Percentiles rank a stretch among this genome's conserved stretches.
phyloP scores from a whole-genome alignment of 1,284 basidiomycete genomes.

The Pascua guehoae region DNA sequence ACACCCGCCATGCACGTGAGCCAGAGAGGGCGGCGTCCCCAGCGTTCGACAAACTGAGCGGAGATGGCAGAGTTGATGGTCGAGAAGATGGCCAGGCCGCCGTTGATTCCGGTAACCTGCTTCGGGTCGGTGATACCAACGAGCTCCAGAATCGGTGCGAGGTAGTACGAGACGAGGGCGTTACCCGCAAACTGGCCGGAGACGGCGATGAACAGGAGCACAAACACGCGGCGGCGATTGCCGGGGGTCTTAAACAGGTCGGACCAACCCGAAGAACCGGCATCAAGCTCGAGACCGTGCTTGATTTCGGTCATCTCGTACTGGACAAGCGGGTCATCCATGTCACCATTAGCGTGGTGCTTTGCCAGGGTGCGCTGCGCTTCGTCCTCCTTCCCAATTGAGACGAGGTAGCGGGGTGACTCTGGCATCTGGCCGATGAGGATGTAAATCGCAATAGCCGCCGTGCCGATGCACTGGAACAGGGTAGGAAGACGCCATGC shows the following conservation, averaged over 20 bases:
- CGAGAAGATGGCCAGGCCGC: slow-evolving; percentile 59
- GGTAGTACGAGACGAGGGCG: slow-evolving; percentile 54
- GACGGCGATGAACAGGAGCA: slow-evolving; percentile 36
- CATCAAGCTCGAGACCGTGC: slow-evolving; percentile 29
- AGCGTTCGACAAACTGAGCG: slow-evolving; percentile 21
- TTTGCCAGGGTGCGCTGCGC: slow-evolving; percentile 52
- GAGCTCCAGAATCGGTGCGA: slow-evolving; percentile 64
- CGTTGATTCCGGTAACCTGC: slow-evolving; percentile 64
- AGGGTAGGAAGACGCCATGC: slow-evolving; percentile 58
- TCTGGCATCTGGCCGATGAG: slow-evolving; percentile 55
- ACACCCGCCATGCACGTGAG: slow-evolving; percentile 57
- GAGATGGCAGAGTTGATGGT: slow-evolving; percentile 67
- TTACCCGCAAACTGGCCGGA: slow-evolving; percentile 39
- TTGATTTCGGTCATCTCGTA: slow-evolving; percentile 47
- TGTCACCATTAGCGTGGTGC: slow-evolving; percentile 32
- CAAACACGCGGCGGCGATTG: slow-evolving; percentile 26
- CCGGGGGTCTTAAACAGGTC: slow-evolving; percentile 34
- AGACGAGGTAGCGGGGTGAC: slow-evolving; percentile 59
- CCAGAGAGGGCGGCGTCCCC: slow-evolving; percentile 34
- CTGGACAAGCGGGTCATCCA: slow-evolving; percentile 12
- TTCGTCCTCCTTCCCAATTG: slow-evolving; percentile 54
- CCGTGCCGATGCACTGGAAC: slow-evolving; percentile 56
- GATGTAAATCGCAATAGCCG: slow-evolving; percentile 27
- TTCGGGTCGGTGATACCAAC: slow-evolving; percentile 64
- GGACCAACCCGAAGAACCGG: slow-evolving; percentile 47